Conservation (phyloP, 2,329 filamentous ascomycete genomes). For the Sporothrix globosa region DNA sequence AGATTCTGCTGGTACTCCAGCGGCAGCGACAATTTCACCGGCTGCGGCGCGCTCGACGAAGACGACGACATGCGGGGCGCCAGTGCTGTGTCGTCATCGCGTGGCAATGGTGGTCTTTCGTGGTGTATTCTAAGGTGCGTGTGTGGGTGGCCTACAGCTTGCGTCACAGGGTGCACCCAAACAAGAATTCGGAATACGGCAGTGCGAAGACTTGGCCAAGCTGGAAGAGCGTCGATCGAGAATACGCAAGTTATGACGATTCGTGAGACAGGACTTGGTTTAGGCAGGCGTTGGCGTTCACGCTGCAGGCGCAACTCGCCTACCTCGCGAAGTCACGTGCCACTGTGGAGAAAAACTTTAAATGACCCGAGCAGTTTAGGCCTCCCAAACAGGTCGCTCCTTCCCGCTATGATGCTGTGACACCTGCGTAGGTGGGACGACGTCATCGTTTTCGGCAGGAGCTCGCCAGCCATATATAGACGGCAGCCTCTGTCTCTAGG, state of each 20-base stretch:
- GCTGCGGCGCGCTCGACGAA: constrained; percentile 57
- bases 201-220: constrained; percentile 3
- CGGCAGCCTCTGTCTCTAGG: constrained; percentile 27
- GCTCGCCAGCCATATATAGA: constrained; percentile 23
- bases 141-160: constrained; percentile 10
- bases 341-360: neutral
- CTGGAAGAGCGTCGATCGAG: constrained; percentile 7
- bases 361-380: neutral
- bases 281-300: constrained; percentile 37
- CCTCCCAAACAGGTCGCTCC: neutral
- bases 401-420: constrained; percentile 19
- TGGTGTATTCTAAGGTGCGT: neutral
- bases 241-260: constrained; percentile 5
- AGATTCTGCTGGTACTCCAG: constrained; percentile 92
- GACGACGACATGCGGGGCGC: constrained; percentile 54
- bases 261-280: constrained; percentile 8
- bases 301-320: constrained; percentile 15
- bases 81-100: constrained; percentile 26
- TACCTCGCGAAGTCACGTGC: constrained; percentile 30
- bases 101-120: neutral
- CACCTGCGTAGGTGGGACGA: constrained; percentile 18
- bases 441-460: constrained; percentile 28
- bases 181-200: constrained; percentile 10
- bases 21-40: constrained; percentile 80
- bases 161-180: constrained; percentile 13